Evolutionary conservation across 805 yeast genomes (phyloP), one percentile per base, ranked within the genome.

Genomic region (Ogataea pini): DNA sequence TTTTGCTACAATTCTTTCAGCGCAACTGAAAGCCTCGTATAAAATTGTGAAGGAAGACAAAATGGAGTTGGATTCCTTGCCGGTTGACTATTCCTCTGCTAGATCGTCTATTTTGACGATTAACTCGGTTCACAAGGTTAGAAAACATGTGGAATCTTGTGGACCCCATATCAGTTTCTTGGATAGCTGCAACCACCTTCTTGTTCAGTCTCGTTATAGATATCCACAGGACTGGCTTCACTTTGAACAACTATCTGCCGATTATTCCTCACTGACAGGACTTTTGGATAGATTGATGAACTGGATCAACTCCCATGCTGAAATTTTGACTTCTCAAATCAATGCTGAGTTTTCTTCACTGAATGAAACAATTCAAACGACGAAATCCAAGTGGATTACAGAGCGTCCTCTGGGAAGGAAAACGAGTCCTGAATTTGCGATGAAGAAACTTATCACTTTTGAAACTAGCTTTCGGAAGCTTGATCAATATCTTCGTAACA

Each of bases 211-310:
- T n/a, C 66, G 84, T 37, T 76, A 66, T 50, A 70, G 69, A 18
- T 74, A 80, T 42, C 78, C 84, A 0, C 29, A 65, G 0, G 74
- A 75, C 24, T 85, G 90, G 85, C 51, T 83, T 0, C 79, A 70
- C 59, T 70, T 69, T 40, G 94, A 86, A 34, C 95, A 88, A 55
- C 48, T 88, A 0, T 80, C 78, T 12, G 71, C 69, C 43, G 81
- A 78, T 45, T 60, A 72, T 46, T 57, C 67, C 0, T 69, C 80
- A 1, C 83, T 27, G 44, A 54, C 1, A 71, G 77, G 31, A 60
- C 78, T 9, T 44, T 76, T 36, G 52, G 53, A 3, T 55, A 60
- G 32, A 70, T 78, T 54, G 59, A 7, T 37, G 4, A 14, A 29
- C 5, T 13, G 16, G 2, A 48, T 65, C 8, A 51, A 46, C 1